phyloP scores from a whole-genome alignment of 306 rosid species.

The Luffa acutangula region DNA sequence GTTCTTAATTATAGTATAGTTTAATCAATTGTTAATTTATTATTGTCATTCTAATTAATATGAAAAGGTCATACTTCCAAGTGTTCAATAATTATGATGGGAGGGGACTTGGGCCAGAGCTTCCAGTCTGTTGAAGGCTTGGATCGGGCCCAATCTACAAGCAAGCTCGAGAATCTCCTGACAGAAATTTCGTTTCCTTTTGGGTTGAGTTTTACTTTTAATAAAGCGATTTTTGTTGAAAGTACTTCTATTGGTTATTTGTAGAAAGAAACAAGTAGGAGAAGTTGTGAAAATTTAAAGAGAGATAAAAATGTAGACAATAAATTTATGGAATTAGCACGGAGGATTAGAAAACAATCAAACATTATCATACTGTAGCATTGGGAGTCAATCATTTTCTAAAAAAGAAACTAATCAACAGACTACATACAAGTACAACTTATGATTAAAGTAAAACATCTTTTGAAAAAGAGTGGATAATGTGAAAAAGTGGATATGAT shows the following conservation, averaged over 20 bases:
- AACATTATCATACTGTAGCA: background rate
- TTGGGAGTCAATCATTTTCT: background rate
- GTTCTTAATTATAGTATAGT: background rate
- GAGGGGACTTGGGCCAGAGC: background rate
- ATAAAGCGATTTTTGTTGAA: background rate
- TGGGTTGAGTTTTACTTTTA: background rate
- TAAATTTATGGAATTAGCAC: background rate
- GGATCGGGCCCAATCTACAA: background rate
- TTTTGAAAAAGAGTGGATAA: background rate
- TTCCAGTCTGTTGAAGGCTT: background rate
- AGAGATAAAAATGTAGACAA: too few relatives aligned
- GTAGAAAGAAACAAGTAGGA: background rate
- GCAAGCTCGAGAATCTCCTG: background rate
- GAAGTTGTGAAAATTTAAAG: background rate
- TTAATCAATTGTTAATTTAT: background rate
- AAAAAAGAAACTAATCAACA: background rate
- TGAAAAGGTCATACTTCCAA: background rate
- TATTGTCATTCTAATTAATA: background rate
- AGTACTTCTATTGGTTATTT: background rate
- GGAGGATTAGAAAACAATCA: background rate
- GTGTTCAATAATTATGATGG: background rate
- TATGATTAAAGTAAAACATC: background rate
- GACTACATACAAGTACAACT: background rate
- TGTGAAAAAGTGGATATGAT: background rate
- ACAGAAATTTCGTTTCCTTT: background rate